These are phyloP conservation scores for Ambrosia artemisiifolia DNA, from an alignment of 129 eudicot genomes.

Conservation along the genomic window DNA sequence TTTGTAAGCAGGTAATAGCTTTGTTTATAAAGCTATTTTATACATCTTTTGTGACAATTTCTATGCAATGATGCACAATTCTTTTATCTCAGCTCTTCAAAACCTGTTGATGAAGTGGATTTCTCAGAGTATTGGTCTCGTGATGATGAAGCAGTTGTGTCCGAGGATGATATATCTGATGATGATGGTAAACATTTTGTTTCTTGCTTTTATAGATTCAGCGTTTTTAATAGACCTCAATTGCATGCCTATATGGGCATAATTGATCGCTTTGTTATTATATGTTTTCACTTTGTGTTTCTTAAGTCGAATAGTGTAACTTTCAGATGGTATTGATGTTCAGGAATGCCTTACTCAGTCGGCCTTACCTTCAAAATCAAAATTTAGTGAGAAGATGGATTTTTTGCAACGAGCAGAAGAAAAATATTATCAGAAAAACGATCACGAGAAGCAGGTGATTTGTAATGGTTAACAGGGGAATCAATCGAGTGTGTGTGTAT, in stretches of 20 bases:
- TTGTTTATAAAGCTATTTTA: background rate
- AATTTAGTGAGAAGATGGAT: constrained; percentile 56
- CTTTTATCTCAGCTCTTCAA: constrained; percentile 51
- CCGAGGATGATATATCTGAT: constrained; percentile 92
- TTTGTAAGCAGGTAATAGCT: constrained; percentile 57
- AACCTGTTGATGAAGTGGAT: constrained; percentile 38
- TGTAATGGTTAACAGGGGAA: background rate
- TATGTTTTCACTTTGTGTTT: background rate
- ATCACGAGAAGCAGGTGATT: constrained; percentile 48
- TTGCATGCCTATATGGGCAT: background rate
- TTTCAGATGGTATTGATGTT: constrained; percentile 46
- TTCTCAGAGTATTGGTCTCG: constrained; percentile 85
- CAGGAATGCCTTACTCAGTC: constrained; percentile 44
- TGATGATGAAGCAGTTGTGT: constrained; percentile 56
- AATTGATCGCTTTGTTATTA: background rate
- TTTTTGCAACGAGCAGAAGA: constrained; percentile 85
- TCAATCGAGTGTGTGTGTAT: background rate
- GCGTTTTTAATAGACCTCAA: background rate
- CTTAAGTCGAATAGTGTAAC: constrained; percentile 9
- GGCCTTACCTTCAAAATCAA: constrained; percentile 39
- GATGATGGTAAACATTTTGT: constrained; percentile 65
- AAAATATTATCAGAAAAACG: constrained; percentile 52
- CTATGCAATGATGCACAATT: constrained; percentile 14
- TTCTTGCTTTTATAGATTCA: background rate
- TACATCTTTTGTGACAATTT: background rate